Evolutionary conservation across 1,284 basidiomycete species (phyloP), one percentile per base, ranked within the genome.

Genomic region (Baeospora myosura): DNA sequence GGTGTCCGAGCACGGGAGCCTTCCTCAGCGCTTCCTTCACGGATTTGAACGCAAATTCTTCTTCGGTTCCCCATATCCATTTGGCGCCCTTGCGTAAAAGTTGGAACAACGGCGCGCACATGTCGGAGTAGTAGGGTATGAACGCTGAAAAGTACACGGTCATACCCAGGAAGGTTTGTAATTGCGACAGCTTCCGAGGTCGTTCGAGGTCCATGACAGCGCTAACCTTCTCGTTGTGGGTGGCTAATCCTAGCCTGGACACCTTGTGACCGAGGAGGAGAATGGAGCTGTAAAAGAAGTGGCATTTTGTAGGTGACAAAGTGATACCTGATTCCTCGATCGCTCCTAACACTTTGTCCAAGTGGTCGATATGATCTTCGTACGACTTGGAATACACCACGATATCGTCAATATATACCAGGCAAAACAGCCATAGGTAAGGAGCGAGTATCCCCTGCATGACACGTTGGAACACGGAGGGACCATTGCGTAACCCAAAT

Each of bases 1-100:
- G 42, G 25, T 55, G 47, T 5, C 43, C 50, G 22, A 51, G 17
- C 0, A 48, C 45, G 22, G 43, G 46, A 17, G 36, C 41, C 4
- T 18, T 14, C 1, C 10, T 11, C 22, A 49, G 29, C 2, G 40
- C 43, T 1, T 31, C n/a, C 23, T 49, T 49, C 5, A 25, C 30
- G 10, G 24, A 24, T 16, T 49, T 23, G 34, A 49, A 49, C 0
- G 47, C 48, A 5, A 16, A 5, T 37, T 48, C 28, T 3, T 49
- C 21, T 14, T 37, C 43, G 1, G n/a, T 37, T 18, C 30, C 32
- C 48, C 48, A 49, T 23, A 32, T 14, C 46, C 46, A 49, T 18
- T 34, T 34, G 7, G 32, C 17, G 1, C 29, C 47, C 25, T 49
- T 47, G 29, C 34, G 22, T 1, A 45, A n/a, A 3, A 48, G 39